Evolutionary conservation across 2,329 filamentous ascomycete species (phyloP), one percentile per base, ranked within the genome.

Genomic region (Fusarium caatingaense): DNA sequence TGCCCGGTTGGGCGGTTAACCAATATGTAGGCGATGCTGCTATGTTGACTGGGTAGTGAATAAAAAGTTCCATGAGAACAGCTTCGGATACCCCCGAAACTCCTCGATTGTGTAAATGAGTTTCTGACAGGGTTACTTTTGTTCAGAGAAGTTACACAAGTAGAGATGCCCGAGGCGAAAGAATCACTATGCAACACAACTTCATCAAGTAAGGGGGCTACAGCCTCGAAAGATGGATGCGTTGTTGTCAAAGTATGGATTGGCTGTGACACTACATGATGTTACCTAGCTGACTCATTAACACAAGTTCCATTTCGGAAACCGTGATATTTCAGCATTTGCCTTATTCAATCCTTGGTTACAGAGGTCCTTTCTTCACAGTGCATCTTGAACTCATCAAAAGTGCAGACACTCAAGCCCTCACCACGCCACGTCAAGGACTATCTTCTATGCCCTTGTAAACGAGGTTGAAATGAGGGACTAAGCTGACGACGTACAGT

Each of bases 381-480:
- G 48, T 56, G 58, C 37, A 20, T 37, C 13, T 30, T 18, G 27
- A 16, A 41, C 44, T 57, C 37, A 8, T 20, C 16, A 28, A 28
- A 63, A 47, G 60, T 63, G 32, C 40, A 46, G 20, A 28, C 12
- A 34, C 23, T 10, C 47, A 58, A 50, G 45, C 37, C 67, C 61
- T 63, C 44, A 32, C 60, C 15, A 32, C 37, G 15, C n/a, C 28
- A 28, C 34, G 34, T n/a, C 34, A 37, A 37, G 34, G 34, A 37
- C 34, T 37, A 37, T 37, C 11, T 6, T 37, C 18, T 37, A n/a
- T 37, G 18, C 18, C 34, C 34, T 37, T 37, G 55, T 60, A 54
- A 64, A 64, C 30, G 55, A n/a, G 56, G 66, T 45, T 58, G 66
- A 65, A 58, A 67, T 58, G 53, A 37, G 56, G 51, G 37, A 40